Percentiles rank a stretch among this genome's conserved stretches.
Evolutionary conservation across 2,329 filamentous ascomycete genomes (phyloP).

Genomic region (Colletotrichum scovillei): DNA sequence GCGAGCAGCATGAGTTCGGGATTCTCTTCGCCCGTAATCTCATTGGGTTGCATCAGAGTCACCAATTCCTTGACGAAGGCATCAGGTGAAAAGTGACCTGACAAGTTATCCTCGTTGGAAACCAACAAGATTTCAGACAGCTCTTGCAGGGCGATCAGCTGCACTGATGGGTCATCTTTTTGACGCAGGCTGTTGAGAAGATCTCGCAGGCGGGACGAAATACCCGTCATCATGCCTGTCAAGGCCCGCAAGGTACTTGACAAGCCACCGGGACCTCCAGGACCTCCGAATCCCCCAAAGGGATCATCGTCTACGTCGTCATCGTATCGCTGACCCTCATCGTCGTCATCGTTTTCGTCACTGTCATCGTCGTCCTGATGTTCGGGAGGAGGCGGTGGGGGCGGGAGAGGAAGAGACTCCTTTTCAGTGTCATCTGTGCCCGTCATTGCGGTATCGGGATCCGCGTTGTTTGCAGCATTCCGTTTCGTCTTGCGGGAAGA

Average conservation of each 20-base stretch:
- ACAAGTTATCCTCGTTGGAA: constrained; percentile 95
- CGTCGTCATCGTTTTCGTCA: constrained; percentile 64
- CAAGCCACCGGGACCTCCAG: constrained; percentile 72
- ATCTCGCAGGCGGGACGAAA: constrained; percentile 82
- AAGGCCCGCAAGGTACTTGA: constrained; percentile 87
- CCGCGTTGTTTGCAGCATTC: constrained; percentile 57
- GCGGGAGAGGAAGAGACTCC: constrained; percentile 54
- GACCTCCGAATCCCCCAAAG: constrained; percentile 75
- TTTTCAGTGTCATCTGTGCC: constrained; percentile 70
- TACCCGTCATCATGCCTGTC: constrained; percentile 91
- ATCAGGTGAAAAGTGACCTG: constrained; percentile 94
- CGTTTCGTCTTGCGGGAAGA: constrained; percentile 65
- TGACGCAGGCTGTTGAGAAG: constrained; percentile 80
- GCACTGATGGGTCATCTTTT: constrained; percentile 86
- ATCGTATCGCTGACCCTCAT: constrained; percentile 43
- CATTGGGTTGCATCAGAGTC: constrained; percentile 88
- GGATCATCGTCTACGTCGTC: constrained; percentile 73
- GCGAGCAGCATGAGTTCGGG: constrained; percentile 97
- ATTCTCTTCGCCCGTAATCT: constrained; percentile 85
- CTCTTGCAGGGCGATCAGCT: constrained; percentile 92
- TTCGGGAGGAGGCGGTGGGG: constrained; percentile 52
- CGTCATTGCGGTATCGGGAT: constrained; percentile 78
- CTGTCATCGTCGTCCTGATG: constrained; percentile 53
- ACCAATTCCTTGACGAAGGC: constrained; percentile 96
- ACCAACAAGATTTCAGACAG: constrained; percentile 93